phyloP scores from a whole-genome alignment of 306 rosid genomes.

The Castanopsis chinensis region DNA sequence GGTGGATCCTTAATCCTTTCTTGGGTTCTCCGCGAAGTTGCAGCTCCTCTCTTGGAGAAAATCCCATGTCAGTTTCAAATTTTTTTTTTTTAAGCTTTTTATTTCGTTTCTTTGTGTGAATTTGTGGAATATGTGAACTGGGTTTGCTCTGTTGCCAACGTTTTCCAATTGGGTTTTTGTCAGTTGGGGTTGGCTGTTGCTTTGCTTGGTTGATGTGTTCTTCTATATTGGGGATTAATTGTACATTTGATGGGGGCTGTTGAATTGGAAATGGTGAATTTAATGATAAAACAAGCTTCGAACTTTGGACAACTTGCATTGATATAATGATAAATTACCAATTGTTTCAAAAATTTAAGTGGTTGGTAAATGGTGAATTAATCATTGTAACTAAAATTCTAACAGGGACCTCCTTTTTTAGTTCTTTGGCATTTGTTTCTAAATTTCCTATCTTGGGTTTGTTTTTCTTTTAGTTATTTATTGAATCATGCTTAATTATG shows the following conservation, averaged over 20 bases:
- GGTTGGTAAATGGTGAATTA: too few species aligned
- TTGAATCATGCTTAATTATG: not conserved
- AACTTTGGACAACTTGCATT: too few species aligned
- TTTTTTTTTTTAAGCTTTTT: slow-evolving; percentile 3
- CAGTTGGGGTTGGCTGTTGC: not conserved
- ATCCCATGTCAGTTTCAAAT: slow-evolving; percentile 67
- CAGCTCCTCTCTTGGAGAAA: slow-evolving; percentile 78
- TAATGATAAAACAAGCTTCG: too few species aligned
- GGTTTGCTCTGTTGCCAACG: not conserved
- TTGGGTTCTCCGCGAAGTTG: slow-evolving; percentile 91
- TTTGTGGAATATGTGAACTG: not conserved
- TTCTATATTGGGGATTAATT: not conserved
- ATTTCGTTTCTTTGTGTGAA: slow-evolving; percentile 24
- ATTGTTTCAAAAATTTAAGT: too few species aligned
- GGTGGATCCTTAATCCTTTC: slow-evolving; percentile 73
- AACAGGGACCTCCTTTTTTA: not conserved
- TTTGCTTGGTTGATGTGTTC: not conserved
- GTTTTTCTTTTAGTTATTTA: not conserved
- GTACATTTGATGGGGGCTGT: not conserved
- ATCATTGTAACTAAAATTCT: too few species aligned
- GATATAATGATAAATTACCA: too few species aligned
- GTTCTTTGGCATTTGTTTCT: not conserved
- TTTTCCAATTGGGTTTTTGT: not conserved
- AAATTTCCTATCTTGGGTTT: not conserved
- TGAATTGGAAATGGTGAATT: too few species aligned